Conservation (phyloP, 2,329 filamentous ascomycete species). For the Fusarium sulawesiense region DNA sequence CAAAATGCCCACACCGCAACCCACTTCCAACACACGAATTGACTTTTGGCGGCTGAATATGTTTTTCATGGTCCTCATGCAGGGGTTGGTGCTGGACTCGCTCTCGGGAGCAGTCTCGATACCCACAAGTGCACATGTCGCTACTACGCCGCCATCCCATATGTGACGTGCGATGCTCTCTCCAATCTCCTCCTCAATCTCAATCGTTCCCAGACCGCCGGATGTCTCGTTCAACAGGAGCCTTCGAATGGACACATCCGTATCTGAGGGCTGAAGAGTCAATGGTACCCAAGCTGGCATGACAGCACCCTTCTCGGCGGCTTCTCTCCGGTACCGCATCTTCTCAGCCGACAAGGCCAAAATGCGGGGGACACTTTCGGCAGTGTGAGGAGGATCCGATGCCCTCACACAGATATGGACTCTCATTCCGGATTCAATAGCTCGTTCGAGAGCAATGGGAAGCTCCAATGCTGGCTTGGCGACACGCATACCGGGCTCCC, state of each 20-base stretch:
- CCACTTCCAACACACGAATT: constrained; percentile 64
- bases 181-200: constrained; percentile 67
- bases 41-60: constrained; percentile 44
- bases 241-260: constrained; percentile 47
- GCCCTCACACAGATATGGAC: constrained; percentile 48
- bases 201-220: constrained; percentile 47
- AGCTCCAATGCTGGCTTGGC: constrained; percentile 51
- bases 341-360: constrained; percentile 37
- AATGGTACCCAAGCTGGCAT: constrained; percentile 58
- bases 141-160: constrained; percentile 68
- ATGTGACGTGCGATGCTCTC: constrained; percentile 70
- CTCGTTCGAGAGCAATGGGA: constrained; percentile 44
- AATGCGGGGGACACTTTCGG: constrained; percentile 46
- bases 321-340: constrained; percentile 33
- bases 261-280: constrained; percentile 35
- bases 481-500: constrained; percentile 54
- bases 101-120: constrained; percentile 45
- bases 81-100: constrained; percentile 43
- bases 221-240: constrained; percentile 44
- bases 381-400: constrained; percentile 41
- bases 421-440: constrained; percentile 40
- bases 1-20: constrained; percentile 67
- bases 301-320: constrained; percentile 52
- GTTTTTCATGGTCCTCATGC: constrained; percentile 48
- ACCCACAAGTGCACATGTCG: constrained; percentile 51